Percentiles rank a stretch among this genome's conserved stretches.
These are phyloP conservation scores for Cephalotrichum gorgonifer DNA, from an alignment of 2,329 filamentous ascomycete species.

Conservation along the genomic window DNA sequence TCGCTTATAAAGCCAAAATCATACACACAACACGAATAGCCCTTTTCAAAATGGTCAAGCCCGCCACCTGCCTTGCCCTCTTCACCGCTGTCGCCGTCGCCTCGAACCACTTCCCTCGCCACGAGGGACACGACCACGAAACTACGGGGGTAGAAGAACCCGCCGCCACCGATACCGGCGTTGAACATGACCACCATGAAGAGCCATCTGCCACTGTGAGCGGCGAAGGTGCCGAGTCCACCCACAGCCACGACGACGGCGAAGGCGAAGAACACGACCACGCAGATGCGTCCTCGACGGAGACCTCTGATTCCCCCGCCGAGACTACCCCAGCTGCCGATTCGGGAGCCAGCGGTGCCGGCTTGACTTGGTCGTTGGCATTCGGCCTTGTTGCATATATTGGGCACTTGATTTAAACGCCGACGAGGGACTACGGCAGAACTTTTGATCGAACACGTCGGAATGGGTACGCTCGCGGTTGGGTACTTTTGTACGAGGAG, in stretches of 20 bases:
- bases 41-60: neutral
- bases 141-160: neutral
- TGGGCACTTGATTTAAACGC: neutral
- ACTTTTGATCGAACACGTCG: too few relatives aligned
- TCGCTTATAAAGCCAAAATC: too few relatives aligned
- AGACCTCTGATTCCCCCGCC: neutral
- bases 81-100: neutral
- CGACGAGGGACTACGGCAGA: too few relatives aligned
- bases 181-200: neutral
- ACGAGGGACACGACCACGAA: constrained; percentile 1
- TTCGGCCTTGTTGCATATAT: neutral
- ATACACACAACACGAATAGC: neutral
- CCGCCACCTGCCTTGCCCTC: neutral
- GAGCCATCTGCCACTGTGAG: neutral
- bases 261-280: neutral
- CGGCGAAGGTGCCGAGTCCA: neutral
- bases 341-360: neutral
- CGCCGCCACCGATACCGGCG: neutral
- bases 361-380: neutral
- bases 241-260: neutral
- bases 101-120: neutral
- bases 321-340: neutral
- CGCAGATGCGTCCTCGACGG: neutral
- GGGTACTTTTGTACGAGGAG: too few relatives aligned
- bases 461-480: too few relatives aligned